Conservation (phyloP, 257 asterid genomes). For the Petunia secreta region DNA sequence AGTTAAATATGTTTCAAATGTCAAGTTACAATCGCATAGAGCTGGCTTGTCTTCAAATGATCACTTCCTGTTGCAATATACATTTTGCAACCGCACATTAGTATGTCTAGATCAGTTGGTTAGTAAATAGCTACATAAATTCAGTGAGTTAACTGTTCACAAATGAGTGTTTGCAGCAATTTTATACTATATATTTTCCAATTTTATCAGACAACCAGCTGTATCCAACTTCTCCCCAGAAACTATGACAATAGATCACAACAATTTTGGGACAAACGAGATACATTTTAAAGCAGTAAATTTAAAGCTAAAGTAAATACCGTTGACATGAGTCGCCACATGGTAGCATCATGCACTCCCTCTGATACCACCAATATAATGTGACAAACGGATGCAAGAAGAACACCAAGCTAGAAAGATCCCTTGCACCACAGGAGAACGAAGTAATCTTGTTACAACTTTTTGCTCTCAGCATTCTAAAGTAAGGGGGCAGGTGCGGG, state of each 20-base stretch:
- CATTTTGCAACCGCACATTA: background rate
- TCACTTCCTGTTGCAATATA: background rate
- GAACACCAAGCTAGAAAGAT: conserved; percentile 85
- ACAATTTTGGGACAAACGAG: background rate
- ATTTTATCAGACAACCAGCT: background rate
- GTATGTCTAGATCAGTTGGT: no score
- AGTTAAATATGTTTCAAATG: background rate
- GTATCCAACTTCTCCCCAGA: background rate
- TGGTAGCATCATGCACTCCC: conserved; percentile 78
- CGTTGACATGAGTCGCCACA: conserved; percentile 94
- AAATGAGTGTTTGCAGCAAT: background rate
- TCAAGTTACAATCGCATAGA: background rate
- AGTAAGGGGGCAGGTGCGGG: background rate
- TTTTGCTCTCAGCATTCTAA: background rate
- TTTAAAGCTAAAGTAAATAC: conserved; percentile 43
- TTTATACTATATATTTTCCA: background rate
- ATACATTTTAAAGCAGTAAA: background rate
- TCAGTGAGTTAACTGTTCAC: background rate
- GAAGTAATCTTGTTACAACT: conserved; percentile 36
- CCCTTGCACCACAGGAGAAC: conserved; percentile 62
- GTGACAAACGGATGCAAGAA: conserved; percentile 88
- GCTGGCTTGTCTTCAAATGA: background rate
- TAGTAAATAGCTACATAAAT: background rate
- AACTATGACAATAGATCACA: background rate
- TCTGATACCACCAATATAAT: conserved; percentile 80